Conservation (phyloP, 257 asterid species). For the Datura wrightii region DNA sequence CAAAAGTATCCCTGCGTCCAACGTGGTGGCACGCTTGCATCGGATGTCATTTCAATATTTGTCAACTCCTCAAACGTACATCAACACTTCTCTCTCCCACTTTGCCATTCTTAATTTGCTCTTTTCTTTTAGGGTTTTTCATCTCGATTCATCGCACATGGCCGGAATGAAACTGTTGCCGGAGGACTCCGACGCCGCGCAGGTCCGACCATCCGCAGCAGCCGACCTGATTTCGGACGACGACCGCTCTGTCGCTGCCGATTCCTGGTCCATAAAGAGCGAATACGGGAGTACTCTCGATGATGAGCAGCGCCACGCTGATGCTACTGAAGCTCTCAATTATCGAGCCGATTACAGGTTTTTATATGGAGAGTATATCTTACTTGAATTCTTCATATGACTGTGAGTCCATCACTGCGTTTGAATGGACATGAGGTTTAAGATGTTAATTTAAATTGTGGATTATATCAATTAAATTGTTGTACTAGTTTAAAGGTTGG, state of each 20-base stretch:
- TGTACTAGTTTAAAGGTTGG: no score
- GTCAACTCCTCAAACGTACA: conserved; percentile 39
- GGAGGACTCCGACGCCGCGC: conserved; percentile 80
- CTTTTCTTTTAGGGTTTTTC: conserved; percentile 47
- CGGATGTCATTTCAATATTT: conserved; percentile 38
- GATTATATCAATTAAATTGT: not conserved
- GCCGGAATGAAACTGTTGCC: conserved; percentile 87
- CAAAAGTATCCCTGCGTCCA: conserved; percentile 41
- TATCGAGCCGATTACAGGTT: conserved; percentile 87
- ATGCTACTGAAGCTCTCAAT: conserved; percentile 91
- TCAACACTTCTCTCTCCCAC: conserved; percentile 27
- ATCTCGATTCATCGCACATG: conserved; percentile 45
- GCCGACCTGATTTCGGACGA: conserved; percentile 93
- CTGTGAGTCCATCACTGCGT: not conserved
- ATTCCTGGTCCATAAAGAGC: conserved; percentile 98
- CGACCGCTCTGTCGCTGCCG: conserved; percentile 95
- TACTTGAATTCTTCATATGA: not conserved
- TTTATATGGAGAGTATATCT: not conserved
- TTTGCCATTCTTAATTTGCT: conserved; percentile 7
- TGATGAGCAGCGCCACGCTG: conserved; percentile 98
- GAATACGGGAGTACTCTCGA: conserved; percentile 99
- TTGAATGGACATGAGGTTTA: not conserved
- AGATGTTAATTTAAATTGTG: not conserved
- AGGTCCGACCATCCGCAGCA: conserved; percentile 66
- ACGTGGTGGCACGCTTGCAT: conserved; percentile 52